Base-by-base conservation (phyloP, 2,329 filamentous ascomycete species). In the Orbilia brochopaga region DNA sequence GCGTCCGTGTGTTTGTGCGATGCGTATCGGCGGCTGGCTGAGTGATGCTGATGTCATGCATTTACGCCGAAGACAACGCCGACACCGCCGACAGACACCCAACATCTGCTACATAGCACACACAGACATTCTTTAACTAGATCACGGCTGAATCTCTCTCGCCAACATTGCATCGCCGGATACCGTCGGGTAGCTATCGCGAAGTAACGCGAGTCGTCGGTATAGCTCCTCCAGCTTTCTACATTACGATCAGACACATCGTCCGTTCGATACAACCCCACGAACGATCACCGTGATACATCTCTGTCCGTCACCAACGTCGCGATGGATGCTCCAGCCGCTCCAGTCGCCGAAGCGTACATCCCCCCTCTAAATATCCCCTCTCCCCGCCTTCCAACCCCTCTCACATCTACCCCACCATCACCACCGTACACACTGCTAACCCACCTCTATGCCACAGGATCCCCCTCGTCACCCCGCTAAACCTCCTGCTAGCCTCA, bases 401-500 rank as follows among this genome's bases (percentile, higher is more conserved):
- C 4, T 44, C 40, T 46, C 27, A 4, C 27, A 32, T 32, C 27
- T 32, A 3, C 8, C 27, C 8, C 27, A 32, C 27, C 27, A 32
- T 8, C 27, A 32, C 27, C 27, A 32, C 27, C 4, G 8, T 32
- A 32, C 8, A 32, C 3, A 32, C 27, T 8, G 27, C 27, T 32
- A 32, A 32, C 8, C 4, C 27, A 4, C 27, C 8, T 32, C 3
- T 17, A 17, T 21, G 11, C n/a, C 13, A 35, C 30, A 76, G 75
- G n/a, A 58, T 75, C 48, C 61, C 74, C 35, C 69, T 88, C 78
- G 74, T 84, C 74, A 88, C 86, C 0, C 87, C 87, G 2, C 82
- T 89, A 77, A 89, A 89, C 81, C 73, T 85, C 73, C 79, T 88
- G 78, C 84, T 89, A 75, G 76, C 85, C 76, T 80, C 80, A 75